Evolutionary conservation across 306 rosid genomes (phyloP).

Genomic region (Rubus parviflorus): DNA sequence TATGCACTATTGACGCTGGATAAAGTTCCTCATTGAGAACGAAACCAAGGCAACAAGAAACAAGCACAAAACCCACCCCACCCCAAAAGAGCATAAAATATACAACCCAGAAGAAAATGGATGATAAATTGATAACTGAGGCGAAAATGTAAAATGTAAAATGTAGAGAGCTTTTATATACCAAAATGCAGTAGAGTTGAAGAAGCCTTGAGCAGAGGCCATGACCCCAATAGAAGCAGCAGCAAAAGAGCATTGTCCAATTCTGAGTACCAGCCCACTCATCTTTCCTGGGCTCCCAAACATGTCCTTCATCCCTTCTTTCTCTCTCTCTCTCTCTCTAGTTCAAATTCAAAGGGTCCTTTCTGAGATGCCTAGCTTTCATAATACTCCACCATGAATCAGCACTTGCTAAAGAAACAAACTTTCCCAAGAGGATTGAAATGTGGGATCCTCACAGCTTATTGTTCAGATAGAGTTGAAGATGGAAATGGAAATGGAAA

Average conservation of each 20-base stretch:
- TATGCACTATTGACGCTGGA: not conserved
- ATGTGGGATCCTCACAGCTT: not conserved
- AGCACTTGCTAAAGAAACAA: not conserved
- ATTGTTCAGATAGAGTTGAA: not conserved
- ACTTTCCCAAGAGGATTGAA: constrained; percentile 6
- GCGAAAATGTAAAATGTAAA: not conserved
- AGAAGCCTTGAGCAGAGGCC: constrained; percentile 44
- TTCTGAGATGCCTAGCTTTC: constrained; percentile 13
- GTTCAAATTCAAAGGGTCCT: not conserved
- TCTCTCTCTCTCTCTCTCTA: not conserved
- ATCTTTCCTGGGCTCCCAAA: constrained; percentile 44
- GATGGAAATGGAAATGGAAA: not conserved
- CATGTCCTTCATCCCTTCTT: constrained; percentile 27
- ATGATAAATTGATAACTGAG: not conserved
- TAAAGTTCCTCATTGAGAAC: not conserved
- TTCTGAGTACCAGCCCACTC: constrained; percentile 40
- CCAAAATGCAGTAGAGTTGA: constrained; percentile 51
- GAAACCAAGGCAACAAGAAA: not conserved
- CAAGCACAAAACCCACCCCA: not conserved
- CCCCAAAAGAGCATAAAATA: not conserved
- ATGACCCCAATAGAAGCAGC: constrained; percentile 47
- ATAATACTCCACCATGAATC: not conserved
- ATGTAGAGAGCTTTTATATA: constrained; percentile 1
- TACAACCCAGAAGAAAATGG: not conserved
- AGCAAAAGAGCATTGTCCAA: constrained; percentile 43